phyloP scores from a whole-genome alignment of 176 grass and related monocot genomes.

The Neostapfia colusana region DNA sequence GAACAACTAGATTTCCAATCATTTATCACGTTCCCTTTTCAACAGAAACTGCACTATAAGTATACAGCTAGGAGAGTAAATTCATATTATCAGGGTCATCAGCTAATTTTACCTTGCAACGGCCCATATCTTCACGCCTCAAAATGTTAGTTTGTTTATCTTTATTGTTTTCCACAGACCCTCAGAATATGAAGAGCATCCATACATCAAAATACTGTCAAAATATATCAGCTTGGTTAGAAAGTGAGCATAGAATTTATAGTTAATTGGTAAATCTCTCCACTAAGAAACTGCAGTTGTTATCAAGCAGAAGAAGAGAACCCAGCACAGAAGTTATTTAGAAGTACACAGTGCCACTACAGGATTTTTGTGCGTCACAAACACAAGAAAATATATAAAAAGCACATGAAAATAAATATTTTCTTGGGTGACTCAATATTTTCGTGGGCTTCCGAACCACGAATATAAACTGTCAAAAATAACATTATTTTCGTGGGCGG shows the following conservation, averaged over 20 bases:
- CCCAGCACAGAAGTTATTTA: neutral
- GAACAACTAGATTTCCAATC: neutral
- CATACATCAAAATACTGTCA: constrained; percentile 82
- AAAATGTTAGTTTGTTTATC: constrained; percentile 74
- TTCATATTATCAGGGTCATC: neutral
- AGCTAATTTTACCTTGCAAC: constrained; percentile 72
- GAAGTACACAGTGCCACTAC: no score
- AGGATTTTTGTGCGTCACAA: no score
- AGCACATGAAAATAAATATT: no score
- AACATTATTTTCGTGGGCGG: no score
- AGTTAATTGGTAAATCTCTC: neutral
- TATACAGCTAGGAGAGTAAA: neutral
- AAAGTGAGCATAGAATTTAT: no score
- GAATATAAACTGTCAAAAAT: no score
- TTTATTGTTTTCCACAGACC: no score
- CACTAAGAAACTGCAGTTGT: neutral
- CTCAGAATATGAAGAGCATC: constrained; percentile 72
- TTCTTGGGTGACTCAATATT: no score
- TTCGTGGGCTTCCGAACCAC: no score
- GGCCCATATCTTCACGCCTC: constrained; percentile 77
- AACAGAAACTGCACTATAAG: neutral
- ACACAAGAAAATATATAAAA: no score
- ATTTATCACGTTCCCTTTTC: neutral
- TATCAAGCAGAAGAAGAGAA: constrained; percentile 3
- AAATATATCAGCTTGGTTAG: constrained; percentile 5